A percentile compares a stretch with the other conserved stretches of the same genome.
Conservation (phyloP, 441 rosid genomes). For the Populus hybrid region DNA sequence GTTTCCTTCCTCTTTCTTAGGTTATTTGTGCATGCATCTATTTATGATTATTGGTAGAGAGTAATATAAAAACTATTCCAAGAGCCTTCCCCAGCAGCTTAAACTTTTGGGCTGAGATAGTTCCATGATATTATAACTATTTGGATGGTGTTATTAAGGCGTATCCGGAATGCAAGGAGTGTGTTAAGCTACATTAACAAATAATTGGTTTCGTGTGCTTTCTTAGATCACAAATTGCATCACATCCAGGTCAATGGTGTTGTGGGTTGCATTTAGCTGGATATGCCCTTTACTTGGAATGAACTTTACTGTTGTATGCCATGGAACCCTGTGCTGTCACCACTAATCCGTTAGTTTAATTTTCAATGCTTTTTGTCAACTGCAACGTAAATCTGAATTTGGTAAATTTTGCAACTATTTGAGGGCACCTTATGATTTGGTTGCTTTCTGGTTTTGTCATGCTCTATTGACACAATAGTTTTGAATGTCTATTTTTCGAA, state of each 20-base stretch:
- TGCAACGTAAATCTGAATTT: background rate
- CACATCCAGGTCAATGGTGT: background rate
- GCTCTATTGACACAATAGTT: background rate
- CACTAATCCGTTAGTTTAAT: background rate
- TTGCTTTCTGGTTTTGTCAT: background rate
- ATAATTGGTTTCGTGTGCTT: background rate
- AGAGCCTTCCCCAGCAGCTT: background rate
- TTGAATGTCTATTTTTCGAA: background rate
- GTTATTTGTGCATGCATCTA: background rate
- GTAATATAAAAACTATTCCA: background rate
- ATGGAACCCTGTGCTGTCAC: background rate
- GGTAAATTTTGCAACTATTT: background rate
- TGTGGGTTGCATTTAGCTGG: background rate
- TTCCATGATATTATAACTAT: background rate
- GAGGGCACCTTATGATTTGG: background rate
- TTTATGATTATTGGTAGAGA: background rate
- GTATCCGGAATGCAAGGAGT: background rate
- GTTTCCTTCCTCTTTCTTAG: constrained; percentile 28
- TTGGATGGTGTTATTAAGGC: background rate
- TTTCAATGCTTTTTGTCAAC: background rate
- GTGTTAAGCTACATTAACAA: background rate
- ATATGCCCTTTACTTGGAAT: background rate
- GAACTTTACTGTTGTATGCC: background rate
- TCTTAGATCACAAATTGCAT: background rate
- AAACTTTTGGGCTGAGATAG: background rate